Evolutionary conservation across 352 stramenopile species (phyloP).

Genomic region (Pythium phragmiticola): DNA sequence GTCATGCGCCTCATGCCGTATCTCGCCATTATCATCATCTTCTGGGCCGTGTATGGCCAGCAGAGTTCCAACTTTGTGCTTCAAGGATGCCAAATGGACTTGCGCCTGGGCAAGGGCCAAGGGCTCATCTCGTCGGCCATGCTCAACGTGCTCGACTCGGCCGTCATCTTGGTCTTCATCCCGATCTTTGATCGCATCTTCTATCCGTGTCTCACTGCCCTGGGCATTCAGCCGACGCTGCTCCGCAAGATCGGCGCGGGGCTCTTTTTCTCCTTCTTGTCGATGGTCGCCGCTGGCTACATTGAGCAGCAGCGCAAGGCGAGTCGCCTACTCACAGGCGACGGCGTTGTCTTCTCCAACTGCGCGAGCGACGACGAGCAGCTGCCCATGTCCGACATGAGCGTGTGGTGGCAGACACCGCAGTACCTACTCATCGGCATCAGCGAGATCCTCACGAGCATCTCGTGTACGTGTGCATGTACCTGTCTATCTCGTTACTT

Average conservation of each 20-base stretch:
- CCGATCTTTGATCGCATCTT: conserved; percentile 85
- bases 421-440: conserved; percentile 90
- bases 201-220: conserved; percentile 67
- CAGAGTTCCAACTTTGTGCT: conserved; percentile 84
- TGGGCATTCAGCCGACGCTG: conserved; percentile 75
- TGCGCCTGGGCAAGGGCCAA: conserved; percentile 43
- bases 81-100: conserved; percentile 72
- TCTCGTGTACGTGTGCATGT: conserved; percentile 60
- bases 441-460: conserved; percentile 89
- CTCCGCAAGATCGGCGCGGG: conserved; percentile 87
- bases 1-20: conserved; percentile 79
- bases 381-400: conserved; percentile 82
- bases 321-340: conserved; percentile 35
- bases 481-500: neutral
- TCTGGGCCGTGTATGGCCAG: conserved; percentile 83
- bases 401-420: conserved; percentile 90
- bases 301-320: conserved; percentile 75
- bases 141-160: conserved; percentile 86
- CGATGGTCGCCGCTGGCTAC: conserved; percentile 70
- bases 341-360: conserved; percentile 45
- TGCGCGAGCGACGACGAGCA: conserved; percentile 54
- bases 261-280: conserved; percentile 76
- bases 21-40: conserved; percentile 78
- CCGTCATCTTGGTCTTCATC: conserved; percentile 91
- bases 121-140: conserved; percentile 82